Percentiles rank a stretch among this genome's conserved stretches.
phyloP scores from a whole-genome alignment of 2,329 filamentous ascomycete species.

The Aspergillus brunneoviolaceus region DNA sequence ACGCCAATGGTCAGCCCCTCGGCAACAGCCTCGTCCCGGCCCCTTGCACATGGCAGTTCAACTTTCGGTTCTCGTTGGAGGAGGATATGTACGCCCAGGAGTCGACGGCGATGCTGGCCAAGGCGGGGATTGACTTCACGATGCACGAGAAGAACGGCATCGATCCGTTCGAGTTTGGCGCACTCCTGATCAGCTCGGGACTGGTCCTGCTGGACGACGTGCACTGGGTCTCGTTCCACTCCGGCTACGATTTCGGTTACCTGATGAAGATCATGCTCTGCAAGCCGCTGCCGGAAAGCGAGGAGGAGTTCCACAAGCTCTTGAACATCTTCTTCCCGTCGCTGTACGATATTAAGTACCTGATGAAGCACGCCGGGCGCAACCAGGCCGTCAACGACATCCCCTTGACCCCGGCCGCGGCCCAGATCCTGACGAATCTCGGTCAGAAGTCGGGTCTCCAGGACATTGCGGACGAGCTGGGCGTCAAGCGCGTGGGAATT shows the following conservation, averaged over 20 bases:
- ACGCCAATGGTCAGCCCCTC: constrained; percentile 52
- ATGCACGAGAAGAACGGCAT: constrained; percentile 85
- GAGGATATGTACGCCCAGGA: constrained; percentile 98
- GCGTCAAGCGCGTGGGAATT: constrained; percentile 81
- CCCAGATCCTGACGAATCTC: constrained; percentile 77
- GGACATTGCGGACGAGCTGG: constrained; percentile 89
- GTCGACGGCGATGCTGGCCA: constrained; percentile 85
- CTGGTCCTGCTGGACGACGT: constrained; percentile 84
- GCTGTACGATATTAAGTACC: constrained; percentile 93
- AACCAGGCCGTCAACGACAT: constrained; percentile 65
- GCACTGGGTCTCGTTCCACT: constrained; percentile 96
- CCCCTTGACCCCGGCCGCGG: constrained; percentile 62
- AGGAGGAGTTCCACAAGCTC: constrained; percentile 81
- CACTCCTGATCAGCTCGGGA: constrained; percentile 86
- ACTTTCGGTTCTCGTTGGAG: constrained; percentile 93
- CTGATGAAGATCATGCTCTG: constrained; percentile 90
- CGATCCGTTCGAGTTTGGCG: constrained; percentile 82
- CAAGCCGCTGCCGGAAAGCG: constrained; percentile 79
- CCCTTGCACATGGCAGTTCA: constrained; percentile 97
- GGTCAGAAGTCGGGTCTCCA: constrained; percentile 90
- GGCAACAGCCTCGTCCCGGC: constrained; percentile 57
- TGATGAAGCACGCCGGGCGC: constrained; percentile 84
- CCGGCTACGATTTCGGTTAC: constrained; percentile 97
- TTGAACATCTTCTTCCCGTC: constrained; percentile 92
- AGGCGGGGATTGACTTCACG: constrained; percentile 89